Conservation (phyloP, 2,329 filamentous ascomycete genomes). For the Periconia digitata region DNA sequence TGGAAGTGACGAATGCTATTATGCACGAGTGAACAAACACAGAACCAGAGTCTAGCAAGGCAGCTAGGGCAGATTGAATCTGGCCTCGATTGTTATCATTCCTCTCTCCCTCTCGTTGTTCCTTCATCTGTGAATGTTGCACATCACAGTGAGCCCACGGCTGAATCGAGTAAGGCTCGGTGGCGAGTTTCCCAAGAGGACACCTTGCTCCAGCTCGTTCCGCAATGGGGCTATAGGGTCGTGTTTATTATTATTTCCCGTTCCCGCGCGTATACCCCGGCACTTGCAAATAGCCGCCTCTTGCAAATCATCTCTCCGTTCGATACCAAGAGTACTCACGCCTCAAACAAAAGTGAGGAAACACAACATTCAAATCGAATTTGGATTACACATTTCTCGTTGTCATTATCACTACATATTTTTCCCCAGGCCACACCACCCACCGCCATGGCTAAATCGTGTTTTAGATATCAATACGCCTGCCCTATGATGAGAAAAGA, state of each 20-base stretch:
- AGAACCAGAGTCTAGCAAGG: too few relatives aligned
- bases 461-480: not conserved
- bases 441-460: not conserved
- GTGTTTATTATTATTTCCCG: not conserved
- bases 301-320: too few relatives aligned
- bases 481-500: too few relatives aligned
- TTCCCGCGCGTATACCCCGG: too few relatives aligned
- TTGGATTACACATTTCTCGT: too few relatives aligned
- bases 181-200: constrained; percentile 8
- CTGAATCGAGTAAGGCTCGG: not conserved
- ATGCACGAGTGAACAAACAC: not conserved
- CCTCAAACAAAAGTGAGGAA: not conserved
- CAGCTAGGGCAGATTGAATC: too few relatives aligned
- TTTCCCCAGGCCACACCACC: not conserved
- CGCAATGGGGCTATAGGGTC: not conserved
- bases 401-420: too few relatives aligned
- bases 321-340: too few relatives aligned
- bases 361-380: too few relatives aligned
- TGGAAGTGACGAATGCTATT: not conserved
- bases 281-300: too few relatives aligned
- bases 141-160: not conserved
- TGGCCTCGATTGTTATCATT: too few relatives aligned
- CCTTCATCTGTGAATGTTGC: not conserved
- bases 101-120: too few relatives aligned
- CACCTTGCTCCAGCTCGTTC: constrained; percentile 15